Base-by-base conservation (phyloP, 768 basidiomycete genomes). In the Trametes meyenii region DNA sequence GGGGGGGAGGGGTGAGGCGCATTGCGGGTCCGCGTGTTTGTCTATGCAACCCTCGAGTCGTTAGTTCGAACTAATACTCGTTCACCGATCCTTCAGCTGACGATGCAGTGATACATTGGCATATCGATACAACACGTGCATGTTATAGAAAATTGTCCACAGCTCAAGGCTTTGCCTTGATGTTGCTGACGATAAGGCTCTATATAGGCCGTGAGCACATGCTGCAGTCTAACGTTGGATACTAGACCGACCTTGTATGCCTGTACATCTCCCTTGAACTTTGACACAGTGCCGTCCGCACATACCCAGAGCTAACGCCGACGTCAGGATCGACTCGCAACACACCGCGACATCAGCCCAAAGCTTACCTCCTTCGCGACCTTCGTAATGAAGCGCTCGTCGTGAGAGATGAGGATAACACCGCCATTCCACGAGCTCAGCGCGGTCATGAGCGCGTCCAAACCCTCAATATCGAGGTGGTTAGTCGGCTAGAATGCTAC, bases 401-500 rank as follows among this genome's bases (percentile, higher is more conserved):
- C 96, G 83, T 97, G 96, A 63, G 92, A 94, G 67, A 95, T 94
- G 66, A 94, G 80, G 64, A 96, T 95, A 7, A 96, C 92, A 33
- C 94, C 94, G 10, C 94, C 94, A 66, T 93, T 94, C 91, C 90
- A 96, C 12, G 77, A 76, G 62, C 81, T 78, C 63, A 92, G 70
- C 5, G 93, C 97, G 4, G 81, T 74, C 89, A 98, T 97, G 54
- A 98, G 79, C 1, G 95, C 97, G 70, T 99, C 97, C 54, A 98
- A 82, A 83, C 96, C 96, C 86, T 94, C 92, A 62, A 96, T 94
- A 89, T 96, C 95, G 71, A 96, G 79, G 76, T 96, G 96, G 81
- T 96, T 96, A 68, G 94, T 94, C 58, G 94, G 94, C 89, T 63
- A 35, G 38, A 38, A 8, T n/a, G 21, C 21, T 5, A 35, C 5